Percentiles rank a stretch among this genome's conserved stretches.
These are phyloP conservation scores for Raffaelea ambrosiae DNA, from an alignment of 2,329 filamentous ascomycete species.

Conservation along the genomic window DNA sequence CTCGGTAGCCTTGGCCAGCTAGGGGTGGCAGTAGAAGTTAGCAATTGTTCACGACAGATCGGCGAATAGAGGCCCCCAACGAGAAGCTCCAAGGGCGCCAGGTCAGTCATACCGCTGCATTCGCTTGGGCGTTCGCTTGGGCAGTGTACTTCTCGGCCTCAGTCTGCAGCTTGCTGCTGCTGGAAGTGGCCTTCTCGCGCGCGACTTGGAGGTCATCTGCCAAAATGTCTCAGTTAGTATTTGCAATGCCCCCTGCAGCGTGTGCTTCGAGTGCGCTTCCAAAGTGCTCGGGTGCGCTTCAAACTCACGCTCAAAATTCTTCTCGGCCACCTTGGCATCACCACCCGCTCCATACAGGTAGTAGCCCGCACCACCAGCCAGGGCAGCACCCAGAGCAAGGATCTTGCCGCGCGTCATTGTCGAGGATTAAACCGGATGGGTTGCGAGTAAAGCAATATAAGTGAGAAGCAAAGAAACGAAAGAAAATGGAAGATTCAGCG, in stretches of 20 bases:
- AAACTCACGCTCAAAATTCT: slow-evolving; percentile 71
- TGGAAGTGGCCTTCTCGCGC: slow-evolving; percentile 57
- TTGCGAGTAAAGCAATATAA: slow-evolving; percentile 28
- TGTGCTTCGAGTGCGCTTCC: too few species aligned
- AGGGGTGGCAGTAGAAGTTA: slow-evolving; percentile 7
- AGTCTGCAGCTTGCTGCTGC: slow-evolving; percentile 57
- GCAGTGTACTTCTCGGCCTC: slow-evolving; percentile 53
- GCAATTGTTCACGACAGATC: too few species aligned
- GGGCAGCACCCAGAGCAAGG: slow-evolving; percentile 49
- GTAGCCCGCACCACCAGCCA: slow-evolving; percentile 67
- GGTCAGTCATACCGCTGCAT: slow-evolving; percentile 51
- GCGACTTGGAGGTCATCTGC: slow-evolving; percentile 69
- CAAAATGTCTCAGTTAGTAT: too few species aligned
- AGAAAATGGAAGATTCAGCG: too few species aligned
- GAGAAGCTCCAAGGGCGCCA: too few species aligned
- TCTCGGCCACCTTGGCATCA: slow-evolving; percentile 71
- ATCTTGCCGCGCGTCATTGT: neutral
- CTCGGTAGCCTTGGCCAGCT: slow-evolving; percentile 55
- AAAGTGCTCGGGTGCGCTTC: neutral
- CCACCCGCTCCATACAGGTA: slow-evolving; percentile 88
- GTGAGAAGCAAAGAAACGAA: neutral
- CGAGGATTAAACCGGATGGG: slow-evolving; percentile 30
- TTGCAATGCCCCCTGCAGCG: too few species aligned
- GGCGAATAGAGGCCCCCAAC: too few species aligned
- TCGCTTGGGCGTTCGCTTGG: slow-evolving; percentile 56